Evolutionary conservation across 768 basidiomycete species (phyloP), one percentile per base, ranked within the genome.

Genomic region (Collybiopsis luxurians): DNA sequence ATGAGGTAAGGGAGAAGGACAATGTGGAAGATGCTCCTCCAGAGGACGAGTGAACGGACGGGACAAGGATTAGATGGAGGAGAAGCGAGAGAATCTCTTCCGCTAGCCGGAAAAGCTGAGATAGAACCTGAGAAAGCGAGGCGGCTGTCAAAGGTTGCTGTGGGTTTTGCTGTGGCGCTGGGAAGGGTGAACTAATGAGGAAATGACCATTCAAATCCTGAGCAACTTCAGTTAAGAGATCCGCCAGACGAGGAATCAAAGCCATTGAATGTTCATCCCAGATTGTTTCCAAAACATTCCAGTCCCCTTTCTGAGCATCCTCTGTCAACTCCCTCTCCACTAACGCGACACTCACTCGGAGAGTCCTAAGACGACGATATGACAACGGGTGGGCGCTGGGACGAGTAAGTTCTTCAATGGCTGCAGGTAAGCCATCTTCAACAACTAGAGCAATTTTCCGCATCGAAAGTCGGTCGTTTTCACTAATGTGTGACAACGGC

Each of bases 361-460:
- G 67, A 6, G 79, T 81, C 31, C 84, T 79, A 19, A 90, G 64
- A 44, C 80, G 74, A 19, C 78, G 75, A 23, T 76, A 64, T 1
- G 81, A 80, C 52, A 83, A 73, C 30, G 86, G 84, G 15, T 76
- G 75, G 30, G 77, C 73, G 59, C 73, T 76, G 52, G 75, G 67
- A 63, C 75, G 77, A 50, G 76, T 61, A 26, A 91, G 69, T 63
- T 89, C 85, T 46, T 86, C 84, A 12, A 89, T 69, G 1, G 85
- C 88, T 19, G 82, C 81, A 0, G 76, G 63, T 2, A 90, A 64
- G 1, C 89, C 89, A 55, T 87, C 83, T 31, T 89, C 82, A 0
- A 82, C 85, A n/a, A 92, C 81, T 24, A 78, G 69, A 0, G 89
- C 87, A 12, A 84, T 74, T 61, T 84, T 80, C 23, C 80, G 79